Conservation (phyloP, 192 early-diverging fungal genomes). For the Physocladia obscura region DNA sequence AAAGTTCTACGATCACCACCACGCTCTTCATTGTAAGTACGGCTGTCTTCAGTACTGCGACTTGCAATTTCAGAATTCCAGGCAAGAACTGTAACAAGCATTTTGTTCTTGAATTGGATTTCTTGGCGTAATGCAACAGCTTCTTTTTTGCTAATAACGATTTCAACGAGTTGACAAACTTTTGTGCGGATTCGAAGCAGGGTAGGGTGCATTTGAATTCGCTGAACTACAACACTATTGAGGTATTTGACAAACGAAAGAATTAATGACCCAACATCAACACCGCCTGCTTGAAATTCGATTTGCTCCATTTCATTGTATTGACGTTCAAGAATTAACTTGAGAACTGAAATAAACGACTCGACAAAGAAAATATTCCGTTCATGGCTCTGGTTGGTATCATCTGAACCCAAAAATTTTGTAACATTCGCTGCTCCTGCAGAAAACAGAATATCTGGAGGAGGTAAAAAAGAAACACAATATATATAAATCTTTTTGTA, state of each 20-base stretch:
- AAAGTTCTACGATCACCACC: not conserved
- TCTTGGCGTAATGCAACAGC: slow-evolving; percentile 71
- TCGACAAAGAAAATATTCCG: slow-evolving; percentile 67
- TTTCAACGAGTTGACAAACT: slow-evolving; percentile 75
- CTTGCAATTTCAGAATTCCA: slow-evolving; percentile 71
- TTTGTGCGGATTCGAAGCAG: slow-evolving; percentile 71
- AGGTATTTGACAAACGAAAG: slow-evolving; percentile 70
- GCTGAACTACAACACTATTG: slow-evolving; percentile 53
- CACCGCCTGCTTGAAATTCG: slow-evolving; percentile 29
- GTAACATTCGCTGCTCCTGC: slow-evolving; percentile 44
- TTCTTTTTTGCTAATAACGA: slow-evolving; percentile 73
- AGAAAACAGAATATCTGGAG: slow-evolving; percentile 32
- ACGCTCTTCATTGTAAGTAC: not conserved
- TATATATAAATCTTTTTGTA: not conserved
- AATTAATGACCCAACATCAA: slow-evolving; percentile 72
- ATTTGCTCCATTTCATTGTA: slow-evolving; percentile 19
- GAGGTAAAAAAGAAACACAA: no score
- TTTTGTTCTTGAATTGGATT: slow-evolving; percentile 68
- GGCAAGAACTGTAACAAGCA: slow-evolving; percentile 71
- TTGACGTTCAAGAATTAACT: slow-evolving; percentile 71
- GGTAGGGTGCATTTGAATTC: slow-evolving; percentile 35
- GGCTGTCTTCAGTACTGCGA: not conserved
- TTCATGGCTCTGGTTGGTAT: slow-evolving; percentile 53
- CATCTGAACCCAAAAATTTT: slow-evolving; percentile 62
- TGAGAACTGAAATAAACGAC: slow-evolving; percentile 71